phyloP scores from a whole-genome alignment of 2,329 filamentous ascomycete genomes.

The Hyphodiscus sp. region DNA sequence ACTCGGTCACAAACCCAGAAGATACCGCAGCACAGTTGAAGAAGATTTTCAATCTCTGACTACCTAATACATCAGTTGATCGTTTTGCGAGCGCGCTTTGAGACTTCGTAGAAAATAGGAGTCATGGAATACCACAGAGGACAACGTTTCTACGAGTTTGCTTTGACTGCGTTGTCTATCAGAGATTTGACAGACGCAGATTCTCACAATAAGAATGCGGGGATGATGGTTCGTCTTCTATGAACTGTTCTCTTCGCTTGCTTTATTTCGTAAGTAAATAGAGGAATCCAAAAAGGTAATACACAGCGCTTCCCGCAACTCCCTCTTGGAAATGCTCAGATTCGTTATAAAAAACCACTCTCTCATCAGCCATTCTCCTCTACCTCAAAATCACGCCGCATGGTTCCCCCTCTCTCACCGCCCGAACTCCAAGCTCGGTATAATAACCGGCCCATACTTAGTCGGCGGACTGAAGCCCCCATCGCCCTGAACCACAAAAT shows the following conservation, averaged over 20 bases:
- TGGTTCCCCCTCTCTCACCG: constrained; percentile 34
- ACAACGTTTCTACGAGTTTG: no score
- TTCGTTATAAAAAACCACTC: not conserved
- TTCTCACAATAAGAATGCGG: not conserved
- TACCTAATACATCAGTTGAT: not conserved
- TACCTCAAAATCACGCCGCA: not conserved
- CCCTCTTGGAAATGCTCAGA: constrained; percentile 15
- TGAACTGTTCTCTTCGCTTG: not conserved
- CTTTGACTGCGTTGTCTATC: no score
- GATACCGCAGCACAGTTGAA: constrained; percentile 77
- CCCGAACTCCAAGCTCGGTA: constrained; percentile 78
- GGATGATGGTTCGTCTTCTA: not conserved
- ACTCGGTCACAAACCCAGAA: constrained; percentile 73
- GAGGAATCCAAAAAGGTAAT: constrained; percentile 2
- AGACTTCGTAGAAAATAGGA: not conserved
- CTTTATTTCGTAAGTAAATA: not conserved
- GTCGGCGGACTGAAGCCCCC: constrained; percentile 73
- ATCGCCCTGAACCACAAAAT: constrained; percentile 95
- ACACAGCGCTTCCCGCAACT: constrained; percentile 14
- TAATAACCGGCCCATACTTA: constrained; percentile 95
- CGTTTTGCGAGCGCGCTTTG: not conserved
- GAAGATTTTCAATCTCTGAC: constrained; percentile 67
- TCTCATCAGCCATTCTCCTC: constrained; percentile 1
- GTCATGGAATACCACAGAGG: no score
- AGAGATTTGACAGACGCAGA: no score